Conservation (phyloP, 2,329 filamentous ascomycete species). For the Teratosphaeria pseudoeucalypti region DNA sequence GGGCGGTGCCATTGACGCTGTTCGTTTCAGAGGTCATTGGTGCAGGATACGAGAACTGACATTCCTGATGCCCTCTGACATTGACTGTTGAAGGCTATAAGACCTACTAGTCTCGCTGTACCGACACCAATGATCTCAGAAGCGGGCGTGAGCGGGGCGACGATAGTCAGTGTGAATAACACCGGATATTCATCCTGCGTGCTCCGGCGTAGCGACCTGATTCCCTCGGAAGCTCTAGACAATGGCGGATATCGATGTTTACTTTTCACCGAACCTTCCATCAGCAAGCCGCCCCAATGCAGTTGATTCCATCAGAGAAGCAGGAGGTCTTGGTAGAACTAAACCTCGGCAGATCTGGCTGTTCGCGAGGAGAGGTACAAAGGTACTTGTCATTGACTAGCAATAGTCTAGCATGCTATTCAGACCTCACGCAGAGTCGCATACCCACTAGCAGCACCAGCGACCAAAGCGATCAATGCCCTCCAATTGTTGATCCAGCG, state of each 20-base stretch:
- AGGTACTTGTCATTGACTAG: too few species aligned
- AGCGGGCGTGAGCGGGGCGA: background rate
- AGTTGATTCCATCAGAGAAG: too few species aligned
- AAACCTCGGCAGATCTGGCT: too few species aligned
- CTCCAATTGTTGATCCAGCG: slow-evolving; percentile 17
- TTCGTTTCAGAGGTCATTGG: background rate
- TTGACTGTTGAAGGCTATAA: background rate
- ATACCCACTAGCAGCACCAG: slow-evolving; percentile 13
- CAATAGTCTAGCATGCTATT: too few species aligned
- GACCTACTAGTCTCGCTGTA: background rate
- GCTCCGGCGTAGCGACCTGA: background rate
- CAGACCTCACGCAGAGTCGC: slow-evolving; percentile 12
- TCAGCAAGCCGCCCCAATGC: too few species aligned
- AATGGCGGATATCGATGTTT: background rate
- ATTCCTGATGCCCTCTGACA: background rate
- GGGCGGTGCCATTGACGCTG: background rate
- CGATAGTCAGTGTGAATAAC: background rate
- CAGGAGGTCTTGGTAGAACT: too few species aligned
- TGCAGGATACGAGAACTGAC: background rate
- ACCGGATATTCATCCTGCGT: background rate
- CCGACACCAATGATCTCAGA: background rate
- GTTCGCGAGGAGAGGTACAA: too few species aligned
- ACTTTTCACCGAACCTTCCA: background rate
- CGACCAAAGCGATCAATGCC: slow-evolving; percentile 13
- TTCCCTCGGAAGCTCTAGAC: background rate